Evolutionary conservation across 108 stramenopile genomes (phyloP).

Genomic region (Poteriospumella lacustris): DNA sequence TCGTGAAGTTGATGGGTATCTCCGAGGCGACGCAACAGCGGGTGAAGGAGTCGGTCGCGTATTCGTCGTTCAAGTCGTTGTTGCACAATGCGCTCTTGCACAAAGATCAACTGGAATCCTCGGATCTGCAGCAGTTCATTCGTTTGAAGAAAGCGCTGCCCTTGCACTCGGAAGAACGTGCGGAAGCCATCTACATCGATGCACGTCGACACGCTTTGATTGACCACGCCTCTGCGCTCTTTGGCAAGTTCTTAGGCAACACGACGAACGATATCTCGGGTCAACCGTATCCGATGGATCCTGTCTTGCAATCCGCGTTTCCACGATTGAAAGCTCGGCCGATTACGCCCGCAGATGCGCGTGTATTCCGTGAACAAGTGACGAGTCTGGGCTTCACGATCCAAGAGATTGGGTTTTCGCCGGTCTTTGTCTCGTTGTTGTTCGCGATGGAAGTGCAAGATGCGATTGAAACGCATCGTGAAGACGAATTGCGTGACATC

Average conservation of each 20-base stretch:
- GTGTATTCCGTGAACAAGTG: not conserved
- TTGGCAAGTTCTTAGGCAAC: not conserved
- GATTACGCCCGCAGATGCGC: not conserved
- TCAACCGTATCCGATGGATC: too few relatives aligned
- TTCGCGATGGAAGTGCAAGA: conserved; percentile 14
- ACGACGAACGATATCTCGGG: too few relatives aligned
- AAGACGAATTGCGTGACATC: not conserved
- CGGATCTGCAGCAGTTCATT: not conserved
- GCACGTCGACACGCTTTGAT: not conserved
- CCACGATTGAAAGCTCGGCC: not conserved
- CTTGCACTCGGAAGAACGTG: not conserved
- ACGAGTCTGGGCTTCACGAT: not conserved
- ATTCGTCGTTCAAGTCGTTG: not conserved
- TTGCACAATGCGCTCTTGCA: not conserved
- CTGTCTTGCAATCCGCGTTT: too few relatives aligned
- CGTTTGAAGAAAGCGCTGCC: not conserved
- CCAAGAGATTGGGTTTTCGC: not conserved
- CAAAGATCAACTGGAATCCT: not conserved
- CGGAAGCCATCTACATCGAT: not conserved
- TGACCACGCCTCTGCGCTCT: not conserved
- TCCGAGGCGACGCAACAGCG: not conserved
- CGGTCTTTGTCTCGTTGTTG: not conserved
- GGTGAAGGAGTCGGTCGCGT: not conserved
- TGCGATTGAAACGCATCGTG: not conserved
- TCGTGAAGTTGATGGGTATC: not conserved